Percentiles rank a stretch among this genome's conserved stretches.
Evolutionary conservation across 768 basidiomycete species (phyloP).

Genomic region (Kwoniella pini): DNA sequence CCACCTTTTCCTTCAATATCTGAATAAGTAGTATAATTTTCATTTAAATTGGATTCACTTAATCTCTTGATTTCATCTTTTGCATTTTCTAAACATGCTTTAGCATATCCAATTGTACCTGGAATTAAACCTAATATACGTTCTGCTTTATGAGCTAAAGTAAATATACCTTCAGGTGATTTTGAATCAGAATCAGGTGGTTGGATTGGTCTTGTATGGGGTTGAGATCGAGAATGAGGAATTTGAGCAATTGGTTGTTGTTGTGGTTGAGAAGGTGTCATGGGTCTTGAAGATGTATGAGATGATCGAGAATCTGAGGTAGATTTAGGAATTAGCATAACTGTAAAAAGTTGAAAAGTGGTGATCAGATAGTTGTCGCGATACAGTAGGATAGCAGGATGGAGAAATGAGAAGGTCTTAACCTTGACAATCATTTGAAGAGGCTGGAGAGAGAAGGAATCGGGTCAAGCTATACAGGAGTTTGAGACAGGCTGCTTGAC

Average conservation of each 20-base stretch:
- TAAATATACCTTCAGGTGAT: conserved; percentile 15
- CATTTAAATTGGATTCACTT: no score
- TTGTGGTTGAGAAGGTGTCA: conserved; percentile 28
- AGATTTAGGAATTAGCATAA: neutral
- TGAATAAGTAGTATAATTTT: no score
- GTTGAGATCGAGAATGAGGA: neutral
- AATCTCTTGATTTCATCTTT: conserved; percentile 38
- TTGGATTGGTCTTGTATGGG: neutral
- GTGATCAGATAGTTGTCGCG: neutral
- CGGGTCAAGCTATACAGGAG: neutral
- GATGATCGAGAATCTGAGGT: conserved; percentile 40
- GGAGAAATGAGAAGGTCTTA: no score
- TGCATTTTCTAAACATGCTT: conserved; percentile 43
- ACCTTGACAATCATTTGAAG: neutral
- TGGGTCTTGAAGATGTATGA: conserved; percentile 37
- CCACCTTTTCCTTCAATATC: no score
- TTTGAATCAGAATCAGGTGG: neutral
- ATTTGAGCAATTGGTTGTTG: neutral
- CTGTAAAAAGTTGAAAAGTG: neutral
- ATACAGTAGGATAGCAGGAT: no score
- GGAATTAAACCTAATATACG: conserved; percentile 43
- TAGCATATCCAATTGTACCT: conserved; percentile 41
- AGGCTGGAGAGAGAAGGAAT: neutral
- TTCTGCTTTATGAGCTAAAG: conserved; percentile 40
- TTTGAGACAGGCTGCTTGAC: neutral